Percentiles rank a stretch among this genome's conserved stretches.
These are phyloP conservation scores for Biscutella auriculata DNA, from an alignment of 441 rosid genomes.

Conservation along the genomic window DNA sequence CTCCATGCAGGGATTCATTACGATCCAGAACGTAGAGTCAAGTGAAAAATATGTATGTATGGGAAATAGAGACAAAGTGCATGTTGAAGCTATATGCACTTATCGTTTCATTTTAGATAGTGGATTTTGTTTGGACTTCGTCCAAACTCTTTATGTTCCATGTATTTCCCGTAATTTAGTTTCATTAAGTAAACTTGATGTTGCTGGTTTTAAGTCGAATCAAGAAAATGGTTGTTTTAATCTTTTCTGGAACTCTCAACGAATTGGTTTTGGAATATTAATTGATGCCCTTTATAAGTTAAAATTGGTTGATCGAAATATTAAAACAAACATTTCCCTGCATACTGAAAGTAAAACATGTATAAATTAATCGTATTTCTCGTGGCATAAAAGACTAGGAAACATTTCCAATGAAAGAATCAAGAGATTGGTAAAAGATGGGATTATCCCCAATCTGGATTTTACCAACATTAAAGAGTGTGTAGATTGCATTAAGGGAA, in stretches of 20 bases:
- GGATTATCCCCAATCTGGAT: neutral
- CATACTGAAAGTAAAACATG: neutral
- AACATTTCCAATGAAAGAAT: no score
- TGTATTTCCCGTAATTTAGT: neutral
- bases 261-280: neutral
- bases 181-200: neutral
- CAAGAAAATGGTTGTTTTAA: neutral
- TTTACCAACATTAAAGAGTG: neutral
- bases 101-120: neutral
- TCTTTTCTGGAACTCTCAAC: neutral
- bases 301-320: neutral
- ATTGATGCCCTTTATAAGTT: neutral
- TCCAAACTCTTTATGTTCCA: neutral
- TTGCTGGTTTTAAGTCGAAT: neutral
- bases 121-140: neutral
- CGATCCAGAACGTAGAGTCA: no score
- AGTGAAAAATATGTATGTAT: no score
- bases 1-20: no score
- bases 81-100: no score
- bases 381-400: neutral
- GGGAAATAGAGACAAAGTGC: no score
- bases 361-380: neutral
- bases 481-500: neutral
- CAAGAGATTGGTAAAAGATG: no score
- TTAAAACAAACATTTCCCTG: neutral